Percentiles rank a stretch among this genome's conserved stretches.
Evolutionary conservation across 768 basidiomycete genomes (phyloP).

Genomic region (Mycena alexandri): DNA sequence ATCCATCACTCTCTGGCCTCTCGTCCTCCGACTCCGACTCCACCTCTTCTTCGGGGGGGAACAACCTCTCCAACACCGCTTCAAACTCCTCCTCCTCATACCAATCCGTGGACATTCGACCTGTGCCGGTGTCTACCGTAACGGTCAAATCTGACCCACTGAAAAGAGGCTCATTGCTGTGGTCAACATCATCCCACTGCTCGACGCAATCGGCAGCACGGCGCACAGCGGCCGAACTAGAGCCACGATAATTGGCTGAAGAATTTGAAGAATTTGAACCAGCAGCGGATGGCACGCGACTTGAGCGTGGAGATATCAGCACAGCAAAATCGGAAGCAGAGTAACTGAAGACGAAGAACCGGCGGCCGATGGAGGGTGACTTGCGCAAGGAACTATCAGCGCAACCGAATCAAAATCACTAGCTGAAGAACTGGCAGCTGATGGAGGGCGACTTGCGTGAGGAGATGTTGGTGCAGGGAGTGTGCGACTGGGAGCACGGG

Average conservation of each 20-base stretch:
- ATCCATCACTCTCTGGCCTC: background rate
- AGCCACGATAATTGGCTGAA: too few relatives aligned
- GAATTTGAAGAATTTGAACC: too few relatives aligned
- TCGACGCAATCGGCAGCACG: conserved; percentile 1
- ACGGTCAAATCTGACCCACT: conserved; percentile 15
- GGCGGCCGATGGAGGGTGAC: too few relatives aligned
- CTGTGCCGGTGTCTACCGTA: background rate
- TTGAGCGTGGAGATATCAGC: too few relatives aligned
- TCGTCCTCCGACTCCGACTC: conserved; percentile 7
- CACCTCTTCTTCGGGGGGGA: background rate
- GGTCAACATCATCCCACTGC: background rate
- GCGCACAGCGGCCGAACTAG: too few relatives aligned
- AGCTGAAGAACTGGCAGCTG: too few relatives aligned
- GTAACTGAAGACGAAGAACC: too few relatives aligned
- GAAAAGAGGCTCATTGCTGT: conserved; percentile 2
- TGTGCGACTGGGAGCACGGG: background rate
- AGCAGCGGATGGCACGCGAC: too few relatives aligned
- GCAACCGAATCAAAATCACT: too few relatives aligned
- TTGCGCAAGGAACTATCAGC: too few relatives aligned
- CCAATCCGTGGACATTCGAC: background rate
- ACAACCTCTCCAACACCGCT: background rate
- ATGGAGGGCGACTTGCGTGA: background rate
- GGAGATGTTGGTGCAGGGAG: background rate
- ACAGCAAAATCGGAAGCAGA: too few relatives aligned
- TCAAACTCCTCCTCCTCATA: conserved; percentile 9